Evolutionary conservation across 345 rosid genomes (phyloP).

Genomic region (Crucihimalaya himalaica): DNA sequence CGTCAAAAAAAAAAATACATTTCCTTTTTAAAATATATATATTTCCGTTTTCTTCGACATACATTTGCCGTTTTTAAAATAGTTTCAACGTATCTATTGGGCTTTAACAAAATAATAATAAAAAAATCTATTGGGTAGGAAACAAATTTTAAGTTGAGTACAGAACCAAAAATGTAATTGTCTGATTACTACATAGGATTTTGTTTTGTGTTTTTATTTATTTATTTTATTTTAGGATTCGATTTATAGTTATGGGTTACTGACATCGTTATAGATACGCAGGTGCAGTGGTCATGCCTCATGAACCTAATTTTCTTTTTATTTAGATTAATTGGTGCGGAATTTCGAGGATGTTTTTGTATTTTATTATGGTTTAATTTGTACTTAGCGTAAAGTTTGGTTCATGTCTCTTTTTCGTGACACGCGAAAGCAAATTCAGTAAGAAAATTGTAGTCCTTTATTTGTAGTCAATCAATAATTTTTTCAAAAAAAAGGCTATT

Average conservation of each 20-base stretch:
- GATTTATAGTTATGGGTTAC: conserved; percentile 6
- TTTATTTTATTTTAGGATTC: conserved; percentile 4
- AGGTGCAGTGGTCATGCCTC: conserved; percentile 34
- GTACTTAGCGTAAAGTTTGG: conserved; percentile 24
- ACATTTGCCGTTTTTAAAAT: neutral
- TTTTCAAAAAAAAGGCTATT: neutral
- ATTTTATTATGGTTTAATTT: neutral
- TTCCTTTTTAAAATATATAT: neutral
- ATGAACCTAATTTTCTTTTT: conserved; percentile 20
- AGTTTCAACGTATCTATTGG: conserved; percentile 3
- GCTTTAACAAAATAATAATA: too few species aligned
- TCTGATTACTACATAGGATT: conserved; percentile 13
- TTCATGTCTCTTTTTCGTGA: conserved; percentile 1
- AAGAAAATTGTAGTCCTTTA: neutral
- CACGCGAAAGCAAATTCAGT: neutral
- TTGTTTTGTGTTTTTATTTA: conserved; percentile 10
- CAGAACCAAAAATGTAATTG: conserved; percentile 10
- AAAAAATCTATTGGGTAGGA: too few species aligned
- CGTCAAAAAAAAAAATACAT: too few species aligned
- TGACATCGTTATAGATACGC: conserved; percentile 31
- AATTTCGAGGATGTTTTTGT: conserved; percentile 14
- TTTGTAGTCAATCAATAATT: neutral
- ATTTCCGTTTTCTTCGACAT: neutral
- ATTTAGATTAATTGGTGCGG: neutral
- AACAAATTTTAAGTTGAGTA: too few species aligned